Conservation (phyloP, 2,329 filamentous ascomycete genomes). For the Cercospora sp. region DNA sequence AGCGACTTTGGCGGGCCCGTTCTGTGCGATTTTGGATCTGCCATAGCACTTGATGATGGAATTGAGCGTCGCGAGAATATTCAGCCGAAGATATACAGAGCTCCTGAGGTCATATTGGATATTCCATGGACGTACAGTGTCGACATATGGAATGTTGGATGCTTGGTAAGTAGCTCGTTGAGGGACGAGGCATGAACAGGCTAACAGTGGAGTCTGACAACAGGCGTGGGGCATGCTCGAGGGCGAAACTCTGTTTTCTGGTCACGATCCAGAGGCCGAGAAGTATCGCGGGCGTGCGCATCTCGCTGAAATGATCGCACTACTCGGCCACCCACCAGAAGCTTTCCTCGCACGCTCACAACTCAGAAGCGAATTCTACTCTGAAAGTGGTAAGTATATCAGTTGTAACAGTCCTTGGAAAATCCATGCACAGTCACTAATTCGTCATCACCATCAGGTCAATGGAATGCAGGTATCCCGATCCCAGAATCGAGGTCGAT, state of each 20-base stretch:
- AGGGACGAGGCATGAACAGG: no score
- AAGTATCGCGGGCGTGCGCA: conserved; percentile 21
- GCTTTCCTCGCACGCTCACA: conserved; percentile 7
- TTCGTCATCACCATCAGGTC: not conserved
- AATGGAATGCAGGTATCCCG: not conserved
- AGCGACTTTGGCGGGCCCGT: conserved; percentile 13
- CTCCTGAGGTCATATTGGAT: conserved; percentile 18
- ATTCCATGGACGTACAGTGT: conserved; percentile 11
- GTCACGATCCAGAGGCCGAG: conserved; percentile 24
- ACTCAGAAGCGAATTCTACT: not conserved
- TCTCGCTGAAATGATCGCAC: conserved; percentile 34
- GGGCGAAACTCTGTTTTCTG: conserved; percentile 36
- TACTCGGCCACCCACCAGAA: conserved; percentile 31
- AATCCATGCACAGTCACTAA: not conserved
- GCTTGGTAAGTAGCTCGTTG: conserved; percentile 1
- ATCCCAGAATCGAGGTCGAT: not conserved
- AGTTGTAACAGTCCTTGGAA: no score
- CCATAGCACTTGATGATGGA: not conserved
- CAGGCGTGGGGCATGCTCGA: not conserved
- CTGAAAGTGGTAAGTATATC: not conserved
- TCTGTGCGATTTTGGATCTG: conserved; percentile 18
- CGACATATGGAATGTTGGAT: conserved; percentile 18
- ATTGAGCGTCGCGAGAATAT: conserved; percentile 13
- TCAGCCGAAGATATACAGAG: conserved; percentile 15
- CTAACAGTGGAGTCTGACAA: no score